phyloP scores from a whole-genome alignment of 768 basidiomycete genomes.

The Termitomyces sp. region DNA sequence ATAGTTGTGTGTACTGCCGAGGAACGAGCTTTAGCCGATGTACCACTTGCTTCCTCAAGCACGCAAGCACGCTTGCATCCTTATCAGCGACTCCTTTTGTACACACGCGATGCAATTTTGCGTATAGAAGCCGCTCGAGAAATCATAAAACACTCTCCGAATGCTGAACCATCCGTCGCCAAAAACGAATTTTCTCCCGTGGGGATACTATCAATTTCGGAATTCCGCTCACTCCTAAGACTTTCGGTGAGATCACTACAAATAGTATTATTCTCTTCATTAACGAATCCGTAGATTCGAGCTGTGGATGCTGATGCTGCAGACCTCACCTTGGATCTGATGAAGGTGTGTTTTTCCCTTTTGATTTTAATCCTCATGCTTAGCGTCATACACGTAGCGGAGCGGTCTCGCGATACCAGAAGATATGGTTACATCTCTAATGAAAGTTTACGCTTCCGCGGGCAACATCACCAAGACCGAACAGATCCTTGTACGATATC shows the following conservation, averaged over 20 bases:
- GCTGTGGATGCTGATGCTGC: constrained; percentile 46
- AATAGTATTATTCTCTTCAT: neutral
- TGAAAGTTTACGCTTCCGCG: constrained; percentile 44
- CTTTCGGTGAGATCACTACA: constrained; percentile 37
- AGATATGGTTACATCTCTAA: constrained; percentile 39
- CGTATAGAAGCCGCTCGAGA: constrained; percentile 28
- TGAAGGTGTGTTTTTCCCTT: constrained; percentile 37
- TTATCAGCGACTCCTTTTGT: constrained; percentile 31
- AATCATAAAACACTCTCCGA: constrained; percentile 10
- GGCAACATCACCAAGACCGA: constrained; percentile 48
- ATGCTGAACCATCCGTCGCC: constrained; percentile 7
- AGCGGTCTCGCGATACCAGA: constrained; percentile 39
- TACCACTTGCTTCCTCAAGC: constrained; percentile 1
- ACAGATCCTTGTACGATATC: constrained; percentile 34
- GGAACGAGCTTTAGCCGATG: constrained; percentile 18
- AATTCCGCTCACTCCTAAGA: constrained; percentile 56
- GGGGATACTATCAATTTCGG: constrained; percentile 42
- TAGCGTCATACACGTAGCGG: constrained; percentile 26
- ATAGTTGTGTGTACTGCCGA: constrained; percentile 30
- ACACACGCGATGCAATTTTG: constrained; percentile 30
- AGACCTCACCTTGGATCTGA: constrained; percentile 47
- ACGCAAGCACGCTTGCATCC: constrained; percentile 4
- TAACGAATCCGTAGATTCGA: constrained; percentile 35
- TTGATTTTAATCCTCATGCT: neutral
- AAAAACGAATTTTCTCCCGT: constrained; percentile 32